A percentile compares a stretch with the other conserved stretches of the same genome.
Conservation (phyloP, 2,329 filamentous ascomycete species). For the Aureobasidium namibiae region DNA sequence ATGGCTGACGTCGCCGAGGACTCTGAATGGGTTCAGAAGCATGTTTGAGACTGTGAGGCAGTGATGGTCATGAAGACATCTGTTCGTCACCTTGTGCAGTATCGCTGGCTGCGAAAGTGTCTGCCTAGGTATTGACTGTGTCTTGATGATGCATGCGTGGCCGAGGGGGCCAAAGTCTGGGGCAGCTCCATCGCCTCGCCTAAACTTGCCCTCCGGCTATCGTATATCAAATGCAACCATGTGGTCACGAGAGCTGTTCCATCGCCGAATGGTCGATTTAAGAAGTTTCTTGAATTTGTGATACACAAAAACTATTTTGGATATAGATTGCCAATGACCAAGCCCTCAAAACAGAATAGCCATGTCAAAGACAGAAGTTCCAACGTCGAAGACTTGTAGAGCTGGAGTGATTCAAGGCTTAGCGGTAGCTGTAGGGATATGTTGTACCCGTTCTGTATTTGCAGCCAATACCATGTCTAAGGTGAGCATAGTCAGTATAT, state of each 20-base stretch:
- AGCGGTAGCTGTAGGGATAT: not conserved
- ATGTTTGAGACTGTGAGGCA: not conserved
- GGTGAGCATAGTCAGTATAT: too few species aligned
- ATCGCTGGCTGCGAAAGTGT: not conserved
- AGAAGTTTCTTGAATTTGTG: too few species aligned
- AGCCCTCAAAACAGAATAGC: too few species aligned
- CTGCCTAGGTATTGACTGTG: not conserved
- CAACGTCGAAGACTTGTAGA: too few species aligned
- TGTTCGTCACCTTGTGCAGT: not conserved
- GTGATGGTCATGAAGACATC: not conserved
- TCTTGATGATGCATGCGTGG: too few species aligned
- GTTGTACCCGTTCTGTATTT: not conserved
- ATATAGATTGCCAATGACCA: too few species aligned
- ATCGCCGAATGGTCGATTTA: too few species aligned
- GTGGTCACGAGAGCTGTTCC: too few species aligned
- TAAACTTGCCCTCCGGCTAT: not conserved
- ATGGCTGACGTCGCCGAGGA: slow-evolving; percentile 78
- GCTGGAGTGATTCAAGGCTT: too few species aligned
- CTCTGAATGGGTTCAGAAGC: slow-evolving; percentile 19
- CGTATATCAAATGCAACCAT: not conserved
- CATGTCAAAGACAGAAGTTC: too few species aligned
- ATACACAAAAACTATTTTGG: too few species aligned
- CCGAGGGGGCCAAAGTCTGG: not conserved
- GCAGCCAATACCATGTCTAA: not conserved
- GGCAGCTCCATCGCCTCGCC: not conserved